Evolutionary conservation across 139 green algal species (phyloP).

Genomic region (Volvox africanus): DNA sequence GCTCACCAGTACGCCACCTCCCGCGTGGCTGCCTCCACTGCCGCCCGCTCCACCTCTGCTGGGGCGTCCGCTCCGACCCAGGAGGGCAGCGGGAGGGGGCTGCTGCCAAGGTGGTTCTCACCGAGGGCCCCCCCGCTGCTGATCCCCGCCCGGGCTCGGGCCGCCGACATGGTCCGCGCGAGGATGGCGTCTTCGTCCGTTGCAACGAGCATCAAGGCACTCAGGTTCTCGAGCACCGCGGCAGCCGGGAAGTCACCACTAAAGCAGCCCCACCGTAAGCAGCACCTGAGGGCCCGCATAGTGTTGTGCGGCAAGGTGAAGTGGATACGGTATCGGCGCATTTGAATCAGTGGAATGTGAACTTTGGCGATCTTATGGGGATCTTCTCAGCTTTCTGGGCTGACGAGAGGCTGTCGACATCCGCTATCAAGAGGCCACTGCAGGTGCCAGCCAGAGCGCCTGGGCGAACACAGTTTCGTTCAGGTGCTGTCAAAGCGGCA

Average conservation of each 20-base stretch:
- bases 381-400: too few relatives aligned
- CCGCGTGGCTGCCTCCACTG: not conserved
- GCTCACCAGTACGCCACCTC: constrained; percentile 41
- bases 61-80: not conserved
- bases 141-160: not conserved
- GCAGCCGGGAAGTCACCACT: not conserved
- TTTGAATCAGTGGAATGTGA: too few relatives aligned
- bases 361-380: too few relatives aligned
- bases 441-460: too few relatives aligned
- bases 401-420: too few relatives aligned
- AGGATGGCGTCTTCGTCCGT: constrained; percentile 33
- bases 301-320: too few relatives aligned
- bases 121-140: not conserved
- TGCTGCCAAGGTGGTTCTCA: not conserved
- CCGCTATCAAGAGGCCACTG: too few relatives aligned
- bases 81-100: too few relatives aligned
- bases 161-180: not conserved
- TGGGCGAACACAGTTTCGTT: too few relatives aligned
- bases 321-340: too few relatives aligned
- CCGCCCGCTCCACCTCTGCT: not conserved
- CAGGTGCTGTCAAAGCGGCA: too few relatives aligned
- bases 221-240: constrained; percentile 20
- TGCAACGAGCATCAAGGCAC: not conserved
- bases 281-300: constrained; percentile 19
- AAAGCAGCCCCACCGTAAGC: constrained; percentile 31